Base-by-base conservation (phyloP, 495 filamentous ascomycete species). In the Aspergillus campestris region DNA sequence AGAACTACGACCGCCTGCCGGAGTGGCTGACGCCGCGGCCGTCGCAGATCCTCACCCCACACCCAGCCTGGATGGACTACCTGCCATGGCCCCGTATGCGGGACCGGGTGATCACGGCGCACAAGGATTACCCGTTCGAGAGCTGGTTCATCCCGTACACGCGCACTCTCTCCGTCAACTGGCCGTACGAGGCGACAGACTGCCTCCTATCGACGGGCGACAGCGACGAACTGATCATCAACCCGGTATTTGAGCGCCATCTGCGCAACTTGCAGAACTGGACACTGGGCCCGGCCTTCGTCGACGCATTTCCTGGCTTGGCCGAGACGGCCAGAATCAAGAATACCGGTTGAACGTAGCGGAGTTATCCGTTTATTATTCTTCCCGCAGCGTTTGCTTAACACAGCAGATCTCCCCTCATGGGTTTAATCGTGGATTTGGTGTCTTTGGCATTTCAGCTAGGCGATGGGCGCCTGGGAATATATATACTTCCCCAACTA, bases 101-200 rank as follows among this genome's bases (percentile, higher is more conserved):
- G 8, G 82, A 88, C 44, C 63, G 63, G 8, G 51, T 88, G 5
- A 70, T 80, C 4, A 44, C 58, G 13, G 50, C 64, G 6, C 72
- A 77, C 38, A 67, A 67, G 11, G 56, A 70, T 29, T 75, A 74
- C 31, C 70, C 75, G 0, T 87, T 91, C 56, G 85, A 91, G 29
- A 73, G 83, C 44, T 89, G 87, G 66, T 87, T 89, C 56, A 75
- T 89, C 29, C 84, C 86, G 0, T 94, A 79, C 51, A 89, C 85
- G 0, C 75, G 75, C 5, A 87, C 81, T 0, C 39, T 94, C 31
- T 76, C 66, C 18, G 53, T 91, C 9, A 87, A 87, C 54, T 94
- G 87, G 87, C 80, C 80, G 0, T 86, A 89, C 59, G 81, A 87
- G 44, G 71, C 75, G 4, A 73, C 74, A 0, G 79, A 83, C 47